phyloP scores from a whole-genome alignment of 805 yeast genomes.

The Ogataea methylovora region DNA sequence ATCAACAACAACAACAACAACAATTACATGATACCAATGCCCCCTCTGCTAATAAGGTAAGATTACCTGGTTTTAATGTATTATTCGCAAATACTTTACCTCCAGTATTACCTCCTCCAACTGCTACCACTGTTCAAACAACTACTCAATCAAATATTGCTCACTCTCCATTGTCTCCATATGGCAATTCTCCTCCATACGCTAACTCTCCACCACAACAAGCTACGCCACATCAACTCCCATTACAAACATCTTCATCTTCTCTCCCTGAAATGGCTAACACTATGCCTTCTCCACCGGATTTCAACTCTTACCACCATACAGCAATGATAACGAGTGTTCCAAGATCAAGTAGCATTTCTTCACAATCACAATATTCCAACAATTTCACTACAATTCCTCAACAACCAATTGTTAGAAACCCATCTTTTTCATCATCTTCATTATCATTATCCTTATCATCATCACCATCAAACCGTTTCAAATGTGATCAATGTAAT shows the following conservation, averaged over 20 bases:
- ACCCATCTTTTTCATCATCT: too few relatives aligned
- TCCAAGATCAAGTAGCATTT: too few relatives aligned
- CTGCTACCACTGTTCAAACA: not conserved
- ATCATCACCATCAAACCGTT: conserved; percentile 5
- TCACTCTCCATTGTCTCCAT: not conserved
- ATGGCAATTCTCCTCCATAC: not conserved
- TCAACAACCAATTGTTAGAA: not conserved
- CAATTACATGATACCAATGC: not conserved
- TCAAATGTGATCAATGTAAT: conserved; percentile 17
- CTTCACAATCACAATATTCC: too few relatives aligned
- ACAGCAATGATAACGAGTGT: too few relatives aligned
- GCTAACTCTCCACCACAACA: not conserved
- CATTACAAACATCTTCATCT: too few relatives aligned
- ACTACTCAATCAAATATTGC: not conserved
- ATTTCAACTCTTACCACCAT: too few relatives aligned
- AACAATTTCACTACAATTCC: too few relatives aligned
- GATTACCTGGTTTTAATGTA: conserved; percentile 16
- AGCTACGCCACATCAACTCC: not conserved
- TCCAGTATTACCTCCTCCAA: not conserved
- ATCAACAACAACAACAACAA: too few relatives aligned
- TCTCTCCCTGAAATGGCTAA: too few relatives aligned
- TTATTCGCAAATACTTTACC: conserved; percentile 9
- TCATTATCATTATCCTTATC: not conserved
- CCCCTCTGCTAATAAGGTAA: conserved; percentile 2
- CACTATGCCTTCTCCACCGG: too few relatives aligned